Evolutionary conservation across 768 basidiomycete genomes (phyloP), one percentile per base, ranked within the genome.

Genomic region (Tulasnella sp.): DNA sequence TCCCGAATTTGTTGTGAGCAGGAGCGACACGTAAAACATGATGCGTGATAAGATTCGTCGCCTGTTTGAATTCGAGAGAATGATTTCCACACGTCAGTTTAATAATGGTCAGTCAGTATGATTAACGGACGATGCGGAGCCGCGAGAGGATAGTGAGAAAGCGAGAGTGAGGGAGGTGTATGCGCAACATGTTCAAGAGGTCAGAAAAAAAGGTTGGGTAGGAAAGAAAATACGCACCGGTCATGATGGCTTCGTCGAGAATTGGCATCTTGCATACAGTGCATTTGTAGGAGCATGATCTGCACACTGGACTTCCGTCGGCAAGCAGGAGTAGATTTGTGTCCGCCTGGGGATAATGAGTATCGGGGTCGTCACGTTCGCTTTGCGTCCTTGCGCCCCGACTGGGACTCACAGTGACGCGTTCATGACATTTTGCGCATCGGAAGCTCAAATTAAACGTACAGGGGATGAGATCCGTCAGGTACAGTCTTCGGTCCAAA

Each of bases 221-320:
- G 52, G 39, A 32, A 66, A 16, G 17, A 44, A 67, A 29, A 5
- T 32, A 67, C 76, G 63, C 9, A 67, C 82, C 97, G 7, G 97
- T 96, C 93, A 99, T 98, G 80, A 98, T 98, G 11, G 97, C 97
- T 78, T 99, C 97, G 82, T 99, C 95, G 71, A 95, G 89, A 75
- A 99, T 99, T 62, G 95, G 92, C 72, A 88, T 88, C 62, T 89
- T 89, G 82, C 97, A 99, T 72, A 98, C 90, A 78, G 90, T 96
- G 84, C 97, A 99, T 77, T 89, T 89, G 83, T 96, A 96, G 3
- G 94, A 94, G 83, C 94, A 96, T 77, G 91, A 89, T 52, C 91
- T 88, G 78, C 92, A 95, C 66, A 99, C 95, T 42, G 97, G 97
- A n/a, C 91, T 93, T 29, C 97, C 97, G 81, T 99, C 96, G 36